Evolutionary conservation across 1,139 yeast species (phyloP), one percentile per base, ranked within the genome.

Genomic region (Blastobotrys persicus): DNA sequence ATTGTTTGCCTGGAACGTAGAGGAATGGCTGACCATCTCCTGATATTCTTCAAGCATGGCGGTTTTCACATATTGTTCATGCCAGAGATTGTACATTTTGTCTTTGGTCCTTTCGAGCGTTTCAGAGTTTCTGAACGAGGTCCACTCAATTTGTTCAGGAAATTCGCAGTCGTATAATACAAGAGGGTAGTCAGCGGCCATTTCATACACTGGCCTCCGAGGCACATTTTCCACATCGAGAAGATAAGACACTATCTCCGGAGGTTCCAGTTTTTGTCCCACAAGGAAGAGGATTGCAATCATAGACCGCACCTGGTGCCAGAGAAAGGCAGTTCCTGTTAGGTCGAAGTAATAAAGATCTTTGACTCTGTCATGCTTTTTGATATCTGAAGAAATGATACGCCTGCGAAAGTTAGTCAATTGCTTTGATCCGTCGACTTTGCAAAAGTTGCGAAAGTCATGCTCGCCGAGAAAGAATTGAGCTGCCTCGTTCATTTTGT

Each of bases 291-390:
- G 66, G 5, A 87, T 74, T 0, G 95, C 95, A 70, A 89, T 80
- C 95, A 94, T 92, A 58, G 96, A 89, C 47, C 98, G 78, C 18
- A 94, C 99, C 66, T 94, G 99, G 65, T 94, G 98, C 98, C 98
- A 94, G 52, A 94, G 71, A 59, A 94, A 94, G 5, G 98, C 98
- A 1, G 88, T 74, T 0, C 98, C 99, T 56, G 79, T 76, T 47
- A 92, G 71, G 63, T 89, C 91, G 64, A 92, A 83, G 51, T 83
- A 85, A 60, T 76, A 86, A 39, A 63, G 47, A n/a, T 58, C 59
- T 5, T 52, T 45, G 1, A 48, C 55, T 13, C 45, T 43, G 4
- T 50, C 55, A 4, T 55, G 59, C 42, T 52, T 51, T 7, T 50
- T 49, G 17, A 69, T 68, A 2, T 58, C 53, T 1, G 64, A 53